Evolutionary conservation across 495 filamentous ascomycete species (phyloP).

Genomic region (Copromyces sp.): DNA sequence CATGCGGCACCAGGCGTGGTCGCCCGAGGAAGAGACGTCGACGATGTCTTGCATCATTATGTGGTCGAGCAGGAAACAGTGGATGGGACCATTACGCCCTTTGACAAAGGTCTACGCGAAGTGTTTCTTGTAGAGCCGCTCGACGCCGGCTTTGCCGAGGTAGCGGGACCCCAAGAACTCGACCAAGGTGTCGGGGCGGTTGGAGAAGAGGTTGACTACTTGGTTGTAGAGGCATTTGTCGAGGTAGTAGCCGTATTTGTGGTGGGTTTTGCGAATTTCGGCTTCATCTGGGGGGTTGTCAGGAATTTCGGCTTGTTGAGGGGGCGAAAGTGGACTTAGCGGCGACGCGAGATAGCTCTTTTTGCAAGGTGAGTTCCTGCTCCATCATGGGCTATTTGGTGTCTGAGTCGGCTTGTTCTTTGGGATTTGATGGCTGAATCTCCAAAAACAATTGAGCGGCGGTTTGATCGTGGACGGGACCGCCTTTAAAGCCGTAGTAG

Average conservation of each 20-base stretch:
- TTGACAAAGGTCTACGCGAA: slow-evolving; percentile 39
- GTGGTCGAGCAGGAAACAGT: slow-evolving; percentile 46
- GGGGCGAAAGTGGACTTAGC: slow-evolving; percentile 11
- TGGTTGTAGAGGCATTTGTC: slow-evolving; percentile 50
- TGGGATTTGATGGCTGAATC: neutral
- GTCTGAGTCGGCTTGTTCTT: neutral
- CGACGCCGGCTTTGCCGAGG: slow-evolving; percentile 41
- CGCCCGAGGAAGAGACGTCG: slow-evolving; percentile 35
- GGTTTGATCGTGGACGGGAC: neutral
- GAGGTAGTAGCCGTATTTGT: slow-evolving; percentile 50
- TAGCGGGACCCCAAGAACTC: slow-evolving; percentile 47
- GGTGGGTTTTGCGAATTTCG: slow-evolving; percentile 44
- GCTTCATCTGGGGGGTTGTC: slow-evolving; percentile 28
- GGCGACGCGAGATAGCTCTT: slow-evolving; percentile 26
- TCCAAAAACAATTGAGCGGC: neutral
- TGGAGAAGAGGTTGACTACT: slow-evolving; percentile 40
- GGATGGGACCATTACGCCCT: slow-evolving; percentile 45
- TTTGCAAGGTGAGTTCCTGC: slow-evolving; percentile 25
- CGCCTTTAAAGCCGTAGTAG: neutral
- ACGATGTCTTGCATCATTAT: slow-evolving; percentile 47
- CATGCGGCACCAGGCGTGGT: slow-evolving; percentile 43
- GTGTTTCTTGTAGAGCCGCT: slow-evolving; percentile 42
- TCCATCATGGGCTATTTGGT: slow-evolving; percentile 14
- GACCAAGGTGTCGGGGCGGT: slow-evolving; percentile 45
- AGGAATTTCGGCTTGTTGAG: neutral